phyloP scores from a whole-genome alignment of 2,329 filamentous ascomycete genomes.

The Paraphaeosphaeria minitans region DNA sequence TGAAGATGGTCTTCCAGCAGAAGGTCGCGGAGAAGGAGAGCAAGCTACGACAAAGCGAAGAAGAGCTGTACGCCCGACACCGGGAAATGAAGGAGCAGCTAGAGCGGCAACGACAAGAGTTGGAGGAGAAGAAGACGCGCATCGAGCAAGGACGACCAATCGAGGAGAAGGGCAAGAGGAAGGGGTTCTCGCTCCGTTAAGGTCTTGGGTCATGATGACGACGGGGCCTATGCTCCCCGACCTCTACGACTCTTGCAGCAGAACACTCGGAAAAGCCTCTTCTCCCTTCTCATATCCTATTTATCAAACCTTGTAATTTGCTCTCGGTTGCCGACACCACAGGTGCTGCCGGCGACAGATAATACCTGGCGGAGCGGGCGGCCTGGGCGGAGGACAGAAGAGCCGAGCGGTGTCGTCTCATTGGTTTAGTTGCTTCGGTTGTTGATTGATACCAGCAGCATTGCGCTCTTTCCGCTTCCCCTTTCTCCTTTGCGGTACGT shows the following conservation, averaged over 20 bases:
- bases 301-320: conserved; percentile 49
- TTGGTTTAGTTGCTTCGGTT: conserved; percentile 47
- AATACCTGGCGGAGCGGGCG: conserved; percentile 43
- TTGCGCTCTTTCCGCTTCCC: conserved; percentile 47
- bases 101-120: conserved; percentile 88
- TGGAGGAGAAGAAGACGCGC: conserved; percentile 97
- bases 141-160: conserved; percentile 94
- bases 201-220: conserved; percentile 16
- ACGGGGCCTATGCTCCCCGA: conserved; percentile 14
- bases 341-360: conserved; percentile 47
- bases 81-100: conserved; percentile 99
- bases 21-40: conserved; percentile 99
- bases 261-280: conserved; percentile 39
- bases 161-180: conserved; percentile 98
- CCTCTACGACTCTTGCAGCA: conserved; percentile 33
- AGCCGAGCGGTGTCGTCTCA: conserved; percentile 40
- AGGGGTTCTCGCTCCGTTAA: conserved; percentile 98
- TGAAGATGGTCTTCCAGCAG: conserved; percentile 99
- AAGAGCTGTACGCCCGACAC: conserved; percentile 96
- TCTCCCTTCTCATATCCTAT: conserved; percentile 44
- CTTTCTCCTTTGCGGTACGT: conserved; percentile 39
- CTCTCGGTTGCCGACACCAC: conserved; percentile 47
- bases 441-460: conserved; percentile 53
- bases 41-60: conserved; percentile 99
- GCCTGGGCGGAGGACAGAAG: conserved; percentile 27